Percentiles rank a stretch among this genome's conserved stretches.
phyloP scores from a whole-genome alignment of 352 stramenopile genomes.

The Phytopythium kandeliae region DNA sequence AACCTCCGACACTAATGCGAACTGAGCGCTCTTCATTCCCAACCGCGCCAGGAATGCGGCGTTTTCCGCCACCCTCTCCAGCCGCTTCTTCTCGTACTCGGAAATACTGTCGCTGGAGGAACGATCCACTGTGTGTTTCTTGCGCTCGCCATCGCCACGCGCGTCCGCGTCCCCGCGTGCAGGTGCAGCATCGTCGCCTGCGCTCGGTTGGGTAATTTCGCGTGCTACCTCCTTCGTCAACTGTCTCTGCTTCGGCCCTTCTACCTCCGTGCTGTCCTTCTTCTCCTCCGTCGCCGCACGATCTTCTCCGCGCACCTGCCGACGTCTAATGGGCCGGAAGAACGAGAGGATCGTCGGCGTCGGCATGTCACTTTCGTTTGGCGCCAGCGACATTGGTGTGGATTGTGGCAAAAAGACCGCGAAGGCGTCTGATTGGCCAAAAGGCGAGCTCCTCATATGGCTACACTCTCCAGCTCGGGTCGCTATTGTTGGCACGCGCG shows the following conservation, averaged over 20 bases:
- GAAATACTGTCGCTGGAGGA: conserved; percentile 11
- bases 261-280: not conserved
- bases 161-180: too few species aligned
- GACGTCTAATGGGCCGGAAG: not conserved
- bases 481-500: not conserved
- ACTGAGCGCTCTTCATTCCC: conserved; percentile 23
- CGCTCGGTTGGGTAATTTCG: too few species aligned
- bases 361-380: not conserved
- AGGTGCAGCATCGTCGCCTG: too few species aligned
- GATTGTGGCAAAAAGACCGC: not conserved
- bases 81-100: conserved; percentile 41
- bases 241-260: not conserved
- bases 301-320: not conserved
- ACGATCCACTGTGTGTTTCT: not conserved
- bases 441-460: not conserved
- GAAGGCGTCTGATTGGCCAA: not conserved
- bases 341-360: conserved; percentile 5
- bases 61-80: conserved; percentile 33
- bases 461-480: too few species aligned
- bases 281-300: not conserved
- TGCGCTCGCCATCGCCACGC: not conserved
- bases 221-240: not conserved
- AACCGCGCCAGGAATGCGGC: conserved; percentile 36
- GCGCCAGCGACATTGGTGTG: not conserved
- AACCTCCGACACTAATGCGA: conserved; percentile 13